Conservation (phyloP, 805 yeast species). For the Zygotorulaspora chibaensis region DNA sequence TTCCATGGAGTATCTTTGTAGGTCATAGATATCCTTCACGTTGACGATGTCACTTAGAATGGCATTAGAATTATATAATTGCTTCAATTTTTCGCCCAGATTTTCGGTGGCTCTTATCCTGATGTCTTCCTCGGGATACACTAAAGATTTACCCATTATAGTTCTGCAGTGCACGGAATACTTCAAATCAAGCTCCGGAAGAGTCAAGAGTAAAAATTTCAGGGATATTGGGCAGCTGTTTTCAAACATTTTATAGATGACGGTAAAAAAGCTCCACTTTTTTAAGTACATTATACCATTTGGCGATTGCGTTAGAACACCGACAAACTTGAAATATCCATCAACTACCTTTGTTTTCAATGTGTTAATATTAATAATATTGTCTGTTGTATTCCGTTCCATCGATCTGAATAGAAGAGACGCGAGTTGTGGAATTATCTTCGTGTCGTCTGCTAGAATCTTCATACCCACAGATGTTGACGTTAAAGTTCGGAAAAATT, state of each 20-base stretch:
- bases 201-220: slow-evolving; percentile 51
- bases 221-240: slow-evolving; percentile 47
- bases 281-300: slow-evolving; percentile 68
- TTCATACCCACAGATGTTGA: slow-evolving; percentile 61
- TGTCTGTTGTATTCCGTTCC: slow-evolving; percentile 46
- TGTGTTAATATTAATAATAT: slow-evolving; percentile 60
- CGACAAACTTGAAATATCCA: slow-evolving; percentile 79
- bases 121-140: slow-evolving; percentile 47
- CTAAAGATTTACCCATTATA: slow-evolving; percentile 60
- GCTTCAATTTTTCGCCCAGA: slow-evolving; percentile 36
- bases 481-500: slow-evolving; percentile 61
- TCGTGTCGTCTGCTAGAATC: slow-evolving; percentile 59
- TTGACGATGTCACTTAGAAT: slow-evolving; percentile 1
- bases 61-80: slow-evolving; percentile 5
- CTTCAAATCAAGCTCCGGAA: slow-evolving; percentile 58
- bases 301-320: slow-evolving; percentile 55
- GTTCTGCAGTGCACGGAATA: slow-evolving; percentile 63
- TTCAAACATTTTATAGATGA: slow-evolving; percentile 66
- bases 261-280: slow-evolving; percentile 81
- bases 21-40: slow-evolving; percentile 1
- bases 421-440: slow-evolving; percentile 80
- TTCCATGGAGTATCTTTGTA: slow-evolving; percentile 18
- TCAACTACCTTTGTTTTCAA: slow-evolving; percentile 59
- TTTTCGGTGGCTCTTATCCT: slow-evolving; percentile 55
- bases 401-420: slow-evolving; percentile 60